Evolutionary conservation across 1,284 basidiomycete species (phyloP), one percentile per base, ranked within the genome.

Genomic region (Coniferiporia weirii): DNA sequence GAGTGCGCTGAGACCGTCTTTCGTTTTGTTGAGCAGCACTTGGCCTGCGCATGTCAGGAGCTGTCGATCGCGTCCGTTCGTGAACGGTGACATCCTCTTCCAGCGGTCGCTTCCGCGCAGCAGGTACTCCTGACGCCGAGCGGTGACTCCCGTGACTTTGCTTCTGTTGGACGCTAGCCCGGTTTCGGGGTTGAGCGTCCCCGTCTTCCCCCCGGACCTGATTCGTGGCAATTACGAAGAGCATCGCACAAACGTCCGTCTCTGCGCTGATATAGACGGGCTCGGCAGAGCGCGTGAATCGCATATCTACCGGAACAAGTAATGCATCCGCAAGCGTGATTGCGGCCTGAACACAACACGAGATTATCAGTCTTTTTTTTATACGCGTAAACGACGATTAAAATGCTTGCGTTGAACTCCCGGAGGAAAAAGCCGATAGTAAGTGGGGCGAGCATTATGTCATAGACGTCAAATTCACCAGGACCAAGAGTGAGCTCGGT

Each of bases 381-480:
- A 54, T 15, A 40, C 43, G 60, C 6, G 65, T 52, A 46, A 15
- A 54, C 34, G 47, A 61, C 54, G 43, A 44, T 44, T 56, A 56
- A 54, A 32, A 36, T 15, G 69, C 79, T 63, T 64, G 91, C 89
- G 65, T 84, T 89, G 71, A 93, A 91, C 72, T 93, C 90, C 40
- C 85, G 82, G 45, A 93, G 71, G 70, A 91, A 89, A 66, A 92
- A 91, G 1, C 82, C 83, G 55, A 93, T 79, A 1, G 81, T 83
- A 46, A 80, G 79, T 0, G 89, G 85, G 13, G 79, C 71, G 3
- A 76, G 70, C 63, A 75, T 76, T 7, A 91, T 72, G 49, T 88
- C 80, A 66, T 92, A 92, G 0, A 78, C 70, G 53, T 92, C 88
- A 64, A 92, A 92, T 66, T 91, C 89, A 44, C 88, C 87, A 0